Percentiles rank a stretch among this genome's conserved stretches.
Evolutionary conservation across 2,329 filamentous ascomycete genomes (phyloP).

Genomic region (Stagonosporopsis chrysanthemi): DNA sequence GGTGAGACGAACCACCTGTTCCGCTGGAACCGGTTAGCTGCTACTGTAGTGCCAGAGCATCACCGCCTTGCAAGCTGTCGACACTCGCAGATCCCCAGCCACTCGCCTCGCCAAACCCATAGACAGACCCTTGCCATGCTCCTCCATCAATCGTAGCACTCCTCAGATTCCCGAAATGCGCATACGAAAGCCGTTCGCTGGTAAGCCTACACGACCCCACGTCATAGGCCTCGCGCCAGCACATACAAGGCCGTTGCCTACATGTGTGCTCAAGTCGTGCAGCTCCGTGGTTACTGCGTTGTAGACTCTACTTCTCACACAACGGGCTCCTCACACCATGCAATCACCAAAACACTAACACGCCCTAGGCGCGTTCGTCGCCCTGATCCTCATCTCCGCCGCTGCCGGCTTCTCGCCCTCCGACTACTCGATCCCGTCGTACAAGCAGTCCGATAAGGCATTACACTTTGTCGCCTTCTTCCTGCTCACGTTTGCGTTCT

Average conservation of each 20-base stretch:
- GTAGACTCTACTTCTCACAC: background rate
- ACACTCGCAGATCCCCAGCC: conserved; percentile 16
- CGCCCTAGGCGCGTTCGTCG: conserved; percentile 55
- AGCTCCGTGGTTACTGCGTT: background rate
- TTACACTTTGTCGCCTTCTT: conserved; percentile 91
- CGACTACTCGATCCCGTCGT: conserved; percentile 58
- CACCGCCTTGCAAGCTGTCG: conserved; percentile 13
- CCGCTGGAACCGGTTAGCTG: conserved; percentile 11
- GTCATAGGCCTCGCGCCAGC: conserved; percentile 25
- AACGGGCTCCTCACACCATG: background rate
- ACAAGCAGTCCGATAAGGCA: conserved; percentile 82
- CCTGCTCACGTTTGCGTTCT: conserved; percentile 83
- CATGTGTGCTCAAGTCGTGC: conserved; percentile 1
- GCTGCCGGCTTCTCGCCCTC: conserved; percentile 75
- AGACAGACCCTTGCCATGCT: conserved; percentile 17
- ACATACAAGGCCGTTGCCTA: conserved; percentile 16
- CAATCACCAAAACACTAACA: background rate
- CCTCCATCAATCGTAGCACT: conserved; percentile 20
- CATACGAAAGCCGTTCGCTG: conserved; percentile 87
- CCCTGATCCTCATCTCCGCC: conserved; percentile 69
- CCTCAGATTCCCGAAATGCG: conserved; percentile 65
- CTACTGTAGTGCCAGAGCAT: conserved; percentile 9
- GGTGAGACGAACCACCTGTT: conserved; percentile 11
- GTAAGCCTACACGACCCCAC: conserved; percentile 59
- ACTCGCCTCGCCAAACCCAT: background rate